Evolutionary conservation across 78 protist species (phyloP), one percentile per base, ranked within the genome.

Genomic region (Dictyostelium firmibasis): DNA sequence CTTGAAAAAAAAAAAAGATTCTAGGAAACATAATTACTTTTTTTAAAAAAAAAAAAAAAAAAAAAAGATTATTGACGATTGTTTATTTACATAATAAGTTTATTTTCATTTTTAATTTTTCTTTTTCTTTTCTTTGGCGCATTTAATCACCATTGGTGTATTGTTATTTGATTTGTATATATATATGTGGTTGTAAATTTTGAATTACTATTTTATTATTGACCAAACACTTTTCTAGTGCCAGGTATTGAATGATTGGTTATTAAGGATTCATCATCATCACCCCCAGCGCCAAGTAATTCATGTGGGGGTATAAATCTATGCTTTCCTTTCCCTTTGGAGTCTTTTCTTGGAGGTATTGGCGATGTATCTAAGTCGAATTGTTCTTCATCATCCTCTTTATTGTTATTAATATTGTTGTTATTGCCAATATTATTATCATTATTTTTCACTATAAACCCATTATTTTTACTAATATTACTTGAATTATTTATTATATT

Each of bases 301-400:
- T 88, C 93, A 43, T 88, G 93, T 18, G 93, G 93, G 5, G 93
- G 93, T 33, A 88, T 79, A 79, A 88, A 88, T 44, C 79, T 88
- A 25, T 44, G 86, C 44, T 78, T 78, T 9, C 64, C 76, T 85
- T 85, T 85, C 10, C 75, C n/a, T 76, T 43, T 88, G 6, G 86
- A 79, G 31, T 88, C 93, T n/a, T 88, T 88, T 88, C 93, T 33
- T 11, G 72, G 81, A 27, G 93, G 86, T 13, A 20, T 35, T 57
- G 25, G 11, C 2, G 31, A 18, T 74, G 43, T n/a, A 74, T 67
- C 75, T 20, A 67, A 67, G 11, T 27, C 38, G 8, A 67, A 67
- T 67, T 67, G 75, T 67, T 29, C 38, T 74, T 9, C 10, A 2
- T 27, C 23, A 16, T 74, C 81, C 4, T 74, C 50, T 20, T 57